Percentiles rank a stretch among this genome's conserved stretches.
phyloP scores from a whole-genome alignment of 306 rosid genomes.

The Medicago ruthenica region DNA sequence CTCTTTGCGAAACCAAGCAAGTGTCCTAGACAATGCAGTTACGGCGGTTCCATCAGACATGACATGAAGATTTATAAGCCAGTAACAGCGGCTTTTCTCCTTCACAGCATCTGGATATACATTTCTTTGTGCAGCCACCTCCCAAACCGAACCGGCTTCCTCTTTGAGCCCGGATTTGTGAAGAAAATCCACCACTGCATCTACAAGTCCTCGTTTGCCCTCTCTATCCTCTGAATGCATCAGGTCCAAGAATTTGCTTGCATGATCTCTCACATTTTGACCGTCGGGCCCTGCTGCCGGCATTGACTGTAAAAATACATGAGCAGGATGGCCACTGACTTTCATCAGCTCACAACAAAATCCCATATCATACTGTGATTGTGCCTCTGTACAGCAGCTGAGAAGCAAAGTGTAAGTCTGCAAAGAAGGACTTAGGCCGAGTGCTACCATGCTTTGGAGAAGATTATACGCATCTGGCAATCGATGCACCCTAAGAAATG shows the following conservation, averaged over 20 bases:
- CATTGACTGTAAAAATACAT: conserved; percentile 74
- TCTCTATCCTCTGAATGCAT: conserved; percentile 94
- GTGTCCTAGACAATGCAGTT: conserved; percentile 86
- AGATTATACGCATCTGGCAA: conserved; percentile 78
- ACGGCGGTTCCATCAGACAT: conserved; percentile 98
- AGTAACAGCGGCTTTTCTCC: conserved; percentile 80
- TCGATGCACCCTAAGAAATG: conserved; percentile 81
- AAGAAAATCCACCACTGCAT: conserved; percentile 96
- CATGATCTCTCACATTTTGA: conserved; percentile 84
- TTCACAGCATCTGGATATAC: conserved; percentile 88
- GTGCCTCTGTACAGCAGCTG: conserved; percentile 91
- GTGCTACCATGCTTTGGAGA: conserved; percentile 73
- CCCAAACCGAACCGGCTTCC: conserved; percentile 98
- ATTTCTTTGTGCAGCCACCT: conserved; percentile 82
- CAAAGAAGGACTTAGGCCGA: conserved; percentile 79
- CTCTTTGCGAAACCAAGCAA: conserved; percentile 84
- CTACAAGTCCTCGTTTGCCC: conserved; percentile 95
- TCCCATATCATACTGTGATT: conserved; percentile 68
- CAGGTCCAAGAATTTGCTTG: conserved; percentile 73
- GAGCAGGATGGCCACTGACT: conserved; percentile 88
- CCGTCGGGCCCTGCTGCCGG: conserved; percentile 94
- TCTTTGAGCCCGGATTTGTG: conserved; percentile 97
- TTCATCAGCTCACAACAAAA: conserved; percentile 81
- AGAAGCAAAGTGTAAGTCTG: conserved; percentile 93
- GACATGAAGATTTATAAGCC: conserved; percentile 97